Conservation (phyloP, 2,329 filamentous ascomycete genomes). For the Tolypocladium tundrense region DNA sequence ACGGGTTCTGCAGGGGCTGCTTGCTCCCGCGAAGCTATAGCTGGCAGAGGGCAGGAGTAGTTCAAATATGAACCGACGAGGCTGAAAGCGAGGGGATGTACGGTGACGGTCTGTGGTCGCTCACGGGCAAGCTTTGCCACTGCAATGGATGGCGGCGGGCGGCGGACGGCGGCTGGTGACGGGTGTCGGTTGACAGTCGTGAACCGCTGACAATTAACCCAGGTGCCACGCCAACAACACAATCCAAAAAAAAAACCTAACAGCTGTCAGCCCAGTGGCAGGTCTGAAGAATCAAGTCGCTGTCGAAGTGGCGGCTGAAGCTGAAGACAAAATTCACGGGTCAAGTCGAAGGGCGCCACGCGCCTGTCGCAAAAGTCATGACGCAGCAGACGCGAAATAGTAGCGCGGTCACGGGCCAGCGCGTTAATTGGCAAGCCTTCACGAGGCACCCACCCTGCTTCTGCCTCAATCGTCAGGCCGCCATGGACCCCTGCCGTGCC, state of each 20-base stretch:
- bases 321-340: not conserved
- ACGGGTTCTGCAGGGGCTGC: not conserved
- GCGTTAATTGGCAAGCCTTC: constrained; percentile 6
- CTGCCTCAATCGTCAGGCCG: not conserved
- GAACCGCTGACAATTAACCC: not conserved
- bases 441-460: not conserved
- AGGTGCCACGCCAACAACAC: too few relatives aligned
- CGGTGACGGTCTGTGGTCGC: not conserved
- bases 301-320: not conserved
- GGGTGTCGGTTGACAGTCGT: not conserved
- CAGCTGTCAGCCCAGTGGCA: not conserved
- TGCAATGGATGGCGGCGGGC: not conserved
- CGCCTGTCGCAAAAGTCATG: constrained; percentile 11
- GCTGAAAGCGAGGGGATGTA: not conserved
- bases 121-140: not conserved
- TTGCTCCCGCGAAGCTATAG: not conserved
- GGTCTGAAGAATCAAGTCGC: not conserved
- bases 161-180: not conserved
- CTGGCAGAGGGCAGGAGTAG: not conserved
- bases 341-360: not conserved
- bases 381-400: constrained; percentile 21
- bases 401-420: constrained; percentile 21
- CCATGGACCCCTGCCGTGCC: not conserved
- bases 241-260: not conserved
- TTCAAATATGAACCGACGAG: too few relatives aligned